A percentile compares a stretch with the other conserved stretches of the same genome.
These are phyloP conservation scores for Limnomonas spitsbergensis DNA, from an alignment of 139 green algal genomes.

Conservation along the genomic window DNA sequence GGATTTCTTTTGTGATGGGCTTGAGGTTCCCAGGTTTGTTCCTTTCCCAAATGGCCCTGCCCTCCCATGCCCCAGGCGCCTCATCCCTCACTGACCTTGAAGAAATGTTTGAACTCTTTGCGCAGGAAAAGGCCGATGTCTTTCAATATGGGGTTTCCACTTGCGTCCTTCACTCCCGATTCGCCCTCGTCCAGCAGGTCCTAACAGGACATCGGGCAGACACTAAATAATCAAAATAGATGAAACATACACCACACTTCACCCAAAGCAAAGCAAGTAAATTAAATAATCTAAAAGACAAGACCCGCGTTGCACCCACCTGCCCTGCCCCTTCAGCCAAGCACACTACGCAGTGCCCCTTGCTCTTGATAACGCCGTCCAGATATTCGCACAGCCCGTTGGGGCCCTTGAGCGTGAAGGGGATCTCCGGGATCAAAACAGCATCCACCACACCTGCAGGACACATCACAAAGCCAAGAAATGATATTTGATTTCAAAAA, in stretches of 20 bases:
- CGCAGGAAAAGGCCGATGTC: constrained; percentile 85
- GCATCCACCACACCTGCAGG: constrained; percentile 86
- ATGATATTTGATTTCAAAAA: no score
- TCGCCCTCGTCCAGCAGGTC: constrained; percentile 41
- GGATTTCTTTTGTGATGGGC: no score
- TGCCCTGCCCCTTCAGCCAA: constrained; percentile 68
- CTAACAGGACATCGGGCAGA: no score
- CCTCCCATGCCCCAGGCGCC: no score
- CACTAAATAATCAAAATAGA: no score
- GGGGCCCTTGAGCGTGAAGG: constrained; percentile 64
- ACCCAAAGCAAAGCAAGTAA: no score
- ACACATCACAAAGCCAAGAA: neutral
- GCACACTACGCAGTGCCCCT: constrained; percentile 76
- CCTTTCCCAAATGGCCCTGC: no score
- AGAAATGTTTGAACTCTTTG: constrained; percentile 61
- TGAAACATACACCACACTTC: no score
- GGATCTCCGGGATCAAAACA: constrained; percentile 73
- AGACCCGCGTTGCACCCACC: constrained; percentile 29
- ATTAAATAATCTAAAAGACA: no score
- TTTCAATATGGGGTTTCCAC: constrained; percentile 81
- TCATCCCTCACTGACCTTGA: no score
- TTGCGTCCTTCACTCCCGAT: constrained; percentile 63
- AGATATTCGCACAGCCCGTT: constrained; percentile 39
- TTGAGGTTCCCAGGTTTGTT: no score
- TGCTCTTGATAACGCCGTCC: constrained; percentile 67